Base-by-base conservation (phyloP, 2,329 filamentous ascomycete species). In the Sarocladium oryzae region DNA sequence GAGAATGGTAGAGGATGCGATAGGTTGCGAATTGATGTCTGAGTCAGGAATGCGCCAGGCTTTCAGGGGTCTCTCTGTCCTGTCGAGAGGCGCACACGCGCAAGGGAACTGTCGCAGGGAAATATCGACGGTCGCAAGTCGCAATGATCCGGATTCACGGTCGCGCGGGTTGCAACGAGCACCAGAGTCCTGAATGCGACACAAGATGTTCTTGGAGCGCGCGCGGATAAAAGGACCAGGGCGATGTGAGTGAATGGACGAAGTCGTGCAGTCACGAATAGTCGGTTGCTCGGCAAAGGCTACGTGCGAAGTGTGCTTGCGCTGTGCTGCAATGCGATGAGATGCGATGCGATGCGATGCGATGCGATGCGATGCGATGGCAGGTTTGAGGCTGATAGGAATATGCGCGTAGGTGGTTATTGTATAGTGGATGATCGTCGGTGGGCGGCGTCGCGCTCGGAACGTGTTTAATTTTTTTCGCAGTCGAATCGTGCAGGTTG, bases 11-110 rank as follows among this genome's bases (percentile, higher is more conserved):
- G n/a, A n/a, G n/a, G n/a, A n/a, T n/a, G n/a, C n/a, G n/a, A 48
- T 48, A 23, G 21, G 43, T 15, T 48, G 28, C 18, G 43, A 48
- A 33, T 32, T 48, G 43, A n/a, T 48, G 43, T 48, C 43, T 48
- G 43, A 48, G 43, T 48, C 43, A 48, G 43, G 43, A 48, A 48
- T 48, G 43, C 43, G 43, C 43, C 43, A 5, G n/a, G 15, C 43
- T 48, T 41, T 48, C 43, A 48, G 28, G 43, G 43, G 43, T 48
- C n/a, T n/a, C n/a, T n/a, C n/a, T n/a, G n/a, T n/a, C 43, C 43
- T 48, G 43, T 48, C 10, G 28, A 18, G 16, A 26, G 9, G 43
- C 28, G 43, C 28, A 18, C n/a, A 18, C 43, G 43, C 43, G 33
- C 13, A 48, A 20, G 4, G 15, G 10, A 4, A 21, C 43, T 24